These are phyloP conservation scores for Cutaneotrichosporon dermatis DNA, from an alignment of 1,284 basidiomycete species.

Conservation along the genomic window DNA sequence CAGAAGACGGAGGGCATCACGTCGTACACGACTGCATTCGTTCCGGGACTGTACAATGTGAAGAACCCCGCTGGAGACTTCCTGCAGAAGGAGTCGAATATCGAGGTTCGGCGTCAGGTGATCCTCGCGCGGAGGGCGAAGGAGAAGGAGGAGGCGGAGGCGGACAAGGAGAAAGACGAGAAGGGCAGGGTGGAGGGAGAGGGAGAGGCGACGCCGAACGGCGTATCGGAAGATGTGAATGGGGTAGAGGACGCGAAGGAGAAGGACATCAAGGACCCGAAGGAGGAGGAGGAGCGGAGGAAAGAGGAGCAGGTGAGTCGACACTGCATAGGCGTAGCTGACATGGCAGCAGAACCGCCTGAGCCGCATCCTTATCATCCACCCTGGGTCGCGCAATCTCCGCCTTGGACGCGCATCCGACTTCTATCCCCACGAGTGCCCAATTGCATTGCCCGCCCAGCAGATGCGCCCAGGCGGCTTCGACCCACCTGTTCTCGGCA, in stretches of 20 bases:
- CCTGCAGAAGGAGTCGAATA: slow-evolving; percentile 34
- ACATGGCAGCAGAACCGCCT: slow-evolving; percentile 12
- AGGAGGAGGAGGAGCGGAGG: slow-evolving; percentile 1
- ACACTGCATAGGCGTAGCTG: neutral
- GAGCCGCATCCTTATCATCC: slow-evolving; percentile 70
- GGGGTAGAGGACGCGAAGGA: slow-evolving; percentile 6
- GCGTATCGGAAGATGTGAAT: neutral
- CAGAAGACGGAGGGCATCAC: slow-evolving; percentile 26
- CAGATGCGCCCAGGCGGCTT: slow-evolving; percentile 17
- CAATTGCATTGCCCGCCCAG: slow-evolving; percentile 44
- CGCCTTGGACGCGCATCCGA: slow-evolving; percentile 90
- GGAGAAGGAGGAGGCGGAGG: slow-evolving; percentile 24
- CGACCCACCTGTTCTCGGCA: slow-evolving; percentile 32
- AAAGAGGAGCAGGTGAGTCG: slow-evolving; percentile 1
- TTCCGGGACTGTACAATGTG: slow-evolving; percentile 41
- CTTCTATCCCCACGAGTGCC: slow-evolving; percentile 46
- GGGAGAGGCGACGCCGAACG: neutral
- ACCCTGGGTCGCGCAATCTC: slow-evolving; percentile 82
- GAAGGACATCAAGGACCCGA: slow-evolving; percentile 1
- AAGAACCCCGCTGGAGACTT: slow-evolving; percentile 46
- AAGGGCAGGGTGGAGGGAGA: slow-evolving; percentile 1
- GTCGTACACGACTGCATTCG: slow-evolving; percentile 38
- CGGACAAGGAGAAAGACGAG: neutral
- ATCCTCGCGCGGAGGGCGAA: slow-evolving; percentile 25
- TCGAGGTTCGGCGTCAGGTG: slow-evolving; percentile 37